Base-by-base conservation (phyloP, 164 flowering plant genomes). In the Aristolochia fimbriata region DNA sequence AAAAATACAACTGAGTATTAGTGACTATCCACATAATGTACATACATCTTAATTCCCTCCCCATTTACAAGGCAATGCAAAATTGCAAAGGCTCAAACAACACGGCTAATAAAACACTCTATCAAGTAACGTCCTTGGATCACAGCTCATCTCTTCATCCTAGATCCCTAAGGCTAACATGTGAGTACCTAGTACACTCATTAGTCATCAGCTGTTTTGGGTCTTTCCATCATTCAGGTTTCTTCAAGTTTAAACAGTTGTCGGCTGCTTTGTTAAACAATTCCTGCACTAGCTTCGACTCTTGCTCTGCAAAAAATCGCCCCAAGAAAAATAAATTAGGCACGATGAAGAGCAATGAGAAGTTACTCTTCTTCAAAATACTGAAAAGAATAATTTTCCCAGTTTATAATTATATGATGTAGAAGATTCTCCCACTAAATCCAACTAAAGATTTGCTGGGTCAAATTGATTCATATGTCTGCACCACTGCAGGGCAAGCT, bases 161-260 rank as follows among this genome's bases (percentile, higher is more conserved):
- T 37, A 37, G 8, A 37, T 10, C 43, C 43, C 11, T 37, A 37
- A 37, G 10, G 8, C 43, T 3, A 37, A 37, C 10, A 37, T 6
- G 7, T 37, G 1, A 1, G 43, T 0, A 37, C 0, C 43, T 37
- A 2, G 2, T 27, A 37, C n/a, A 37, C 9, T 37, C 12, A 10
- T 37, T 37, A 37, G 12, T 37, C 43, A 37, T 37, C 43, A 7
- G 12, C 10, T 0, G 43, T 10, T 17, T 17, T 49, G 8, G 22
- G 22, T 49, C 30, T 57, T 17, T 54, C 55, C 45, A 51, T 81
- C 76, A 84, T 45, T 82, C 82, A 15, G 88, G 90, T 67, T 77
- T 88, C 87, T 86, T 88, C 76, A 86, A 73, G 80, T 88, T 88
- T 70, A 88, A 69, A 71, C 93, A 84, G 69, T 78, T 83, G 53